These are phyloP conservation scores for Colletotrichum tamarilloi DNA, from an alignment of 2,329 filamentous ascomycete species.

Conservation along the genomic window DNA sequence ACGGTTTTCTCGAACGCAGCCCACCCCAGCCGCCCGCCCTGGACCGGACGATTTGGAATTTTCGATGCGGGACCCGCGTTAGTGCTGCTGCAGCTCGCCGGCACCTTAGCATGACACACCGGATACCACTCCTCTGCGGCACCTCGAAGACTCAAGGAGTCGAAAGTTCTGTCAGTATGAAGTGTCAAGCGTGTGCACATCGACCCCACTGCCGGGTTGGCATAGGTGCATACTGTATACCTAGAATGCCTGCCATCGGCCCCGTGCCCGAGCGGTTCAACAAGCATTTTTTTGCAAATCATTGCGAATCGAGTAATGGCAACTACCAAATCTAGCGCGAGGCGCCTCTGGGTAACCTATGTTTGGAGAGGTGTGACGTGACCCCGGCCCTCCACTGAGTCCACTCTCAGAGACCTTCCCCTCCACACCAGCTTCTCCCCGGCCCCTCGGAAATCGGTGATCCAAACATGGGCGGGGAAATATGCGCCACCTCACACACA, in stretches of 20 bases:
- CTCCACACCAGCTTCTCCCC: background rate
- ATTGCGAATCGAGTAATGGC: slow-evolving; percentile 11
- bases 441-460: slow-evolving; percentile 12
- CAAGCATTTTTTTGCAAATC: slow-evolving; percentile 13
- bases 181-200: background rate
- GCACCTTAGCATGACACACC: slow-evolving; percentile 5
- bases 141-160: slow-evolving; percentile 9
- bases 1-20: slow-evolving; percentile 9
- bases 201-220: background rate
- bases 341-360: background rate
- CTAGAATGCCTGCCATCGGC: background rate
- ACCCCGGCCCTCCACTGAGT: background rate
- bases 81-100: slow-evolving; percentile 29
- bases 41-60: slow-evolving; percentile 34
- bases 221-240: background rate
- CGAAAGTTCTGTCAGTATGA: background rate
- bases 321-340: slow-evolving; percentile 1
- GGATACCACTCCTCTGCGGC: background rate
- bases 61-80: slow-evolving; percentile 21
- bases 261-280: background rate
- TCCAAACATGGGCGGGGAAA: slow-evolving; percentile 3
- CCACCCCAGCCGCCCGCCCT: background rate
- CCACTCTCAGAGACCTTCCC: background rate
- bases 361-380: slow-evolving; percentile 10
- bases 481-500: background rate